These are phyloP conservation scores for Starmerella vaccinii DNA, from an alignment of 805 yeast species.

Conservation along the genomic window DNA sequence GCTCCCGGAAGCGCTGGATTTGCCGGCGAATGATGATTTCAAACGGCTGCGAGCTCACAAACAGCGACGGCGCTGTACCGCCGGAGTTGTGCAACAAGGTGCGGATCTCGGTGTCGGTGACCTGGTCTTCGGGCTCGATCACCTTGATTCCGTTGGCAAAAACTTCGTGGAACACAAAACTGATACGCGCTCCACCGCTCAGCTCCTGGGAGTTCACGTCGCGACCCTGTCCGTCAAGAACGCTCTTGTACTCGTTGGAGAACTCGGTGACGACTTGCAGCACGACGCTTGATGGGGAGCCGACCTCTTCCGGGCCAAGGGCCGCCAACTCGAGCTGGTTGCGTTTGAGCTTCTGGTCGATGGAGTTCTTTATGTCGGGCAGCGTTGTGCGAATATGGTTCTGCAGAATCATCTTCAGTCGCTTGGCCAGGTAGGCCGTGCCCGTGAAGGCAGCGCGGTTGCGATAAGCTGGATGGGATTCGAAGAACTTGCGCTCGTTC, in stretches of 20 bases:
- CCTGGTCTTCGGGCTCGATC: slow-evolving; percentile 91
- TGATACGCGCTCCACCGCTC: slow-evolving; percentile 96
- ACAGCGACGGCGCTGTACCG: slow-evolving; percentile 89
- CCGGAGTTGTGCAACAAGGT: slow-evolving; percentile 95
- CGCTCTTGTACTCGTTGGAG: slow-evolving; percentile 81
- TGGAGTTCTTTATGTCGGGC: slow-evolving; percentile 88
- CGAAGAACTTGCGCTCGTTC: slow-evolving; percentile 75
- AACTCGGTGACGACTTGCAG: slow-evolving; percentile 88
- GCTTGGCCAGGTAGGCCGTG: slow-evolving; percentile 90
- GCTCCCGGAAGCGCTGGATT: slow-evolving; percentile 89
- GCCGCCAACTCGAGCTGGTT: slow-evolving; percentile 67
- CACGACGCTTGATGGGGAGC: slow-evolving; percentile 82
- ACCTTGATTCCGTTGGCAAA: slow-evolving; percentile 87
- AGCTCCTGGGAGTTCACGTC: slow-evolving; percentile 83
- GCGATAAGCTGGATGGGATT: slow-evolving; percentile 75
- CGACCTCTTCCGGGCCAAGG: slow-evolving; percentile 70
- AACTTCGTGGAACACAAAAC: slow-evolving; percentile 94
- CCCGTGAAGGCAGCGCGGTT: slow-evolving; percentile 93
- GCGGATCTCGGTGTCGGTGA: slow-evolving; percentile 89
- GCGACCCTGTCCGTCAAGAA: slow-evolving; percentile 85
- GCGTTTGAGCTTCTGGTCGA: slow-evolving; percentile 74
- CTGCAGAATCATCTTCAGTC: slow-evolving; percentile 76
- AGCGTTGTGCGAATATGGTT: slow-evolving; percentile 80
- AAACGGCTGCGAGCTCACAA: slow-evolving; percentile 95
- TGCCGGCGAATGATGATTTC: slow-evolving; percentile 89